Conservation (phyloP, 495 filamentous ascomycete genomes). For the Penicillium coffeae region DNA sequence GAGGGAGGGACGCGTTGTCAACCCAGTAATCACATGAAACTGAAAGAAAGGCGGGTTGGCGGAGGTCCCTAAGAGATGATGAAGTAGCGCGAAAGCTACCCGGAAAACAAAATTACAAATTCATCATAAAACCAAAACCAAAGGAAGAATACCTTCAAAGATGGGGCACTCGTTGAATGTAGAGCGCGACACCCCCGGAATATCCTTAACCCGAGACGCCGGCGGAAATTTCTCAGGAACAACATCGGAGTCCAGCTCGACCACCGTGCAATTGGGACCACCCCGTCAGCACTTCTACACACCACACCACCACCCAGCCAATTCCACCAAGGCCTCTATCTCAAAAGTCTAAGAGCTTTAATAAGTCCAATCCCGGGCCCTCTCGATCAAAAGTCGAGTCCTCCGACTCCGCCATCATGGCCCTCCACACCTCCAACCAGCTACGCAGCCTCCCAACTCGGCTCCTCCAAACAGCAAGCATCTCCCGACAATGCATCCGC, state of each 20-base stretch:
- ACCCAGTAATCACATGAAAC: neutral
- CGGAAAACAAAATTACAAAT: too few species aligned
- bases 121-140: too few species aligned
- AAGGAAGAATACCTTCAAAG: too few species aligned
- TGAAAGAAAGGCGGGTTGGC: too few species aligned
- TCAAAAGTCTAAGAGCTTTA: neutral
- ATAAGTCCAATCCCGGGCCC: too few species aligned
- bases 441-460: constrained; percentile 26
- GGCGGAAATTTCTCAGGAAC: constrained; percentile 35
- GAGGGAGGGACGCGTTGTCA: neutral
- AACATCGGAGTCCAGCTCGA: constrained; percentile 7
- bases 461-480: constrained; percentile 20
- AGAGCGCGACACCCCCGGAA: constrained; percentile 19
- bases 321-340: neutral
- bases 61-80: too few species aligned
- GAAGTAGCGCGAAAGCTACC: too few species aligned
- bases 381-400: neutral
- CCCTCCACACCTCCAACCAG: constrained; percentile 29
- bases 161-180: neutral
- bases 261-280: neutral
- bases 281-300: neutral
- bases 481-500: constrained; percentile 32
- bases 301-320: neutral
- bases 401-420: constrained; percentile 18
- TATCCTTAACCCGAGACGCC: constrained; percentile 34